Evolutionary conservation across 371 early-diverging fungal genomes (phyloP).

Genomic region (Mortierella sp.): DNA sequence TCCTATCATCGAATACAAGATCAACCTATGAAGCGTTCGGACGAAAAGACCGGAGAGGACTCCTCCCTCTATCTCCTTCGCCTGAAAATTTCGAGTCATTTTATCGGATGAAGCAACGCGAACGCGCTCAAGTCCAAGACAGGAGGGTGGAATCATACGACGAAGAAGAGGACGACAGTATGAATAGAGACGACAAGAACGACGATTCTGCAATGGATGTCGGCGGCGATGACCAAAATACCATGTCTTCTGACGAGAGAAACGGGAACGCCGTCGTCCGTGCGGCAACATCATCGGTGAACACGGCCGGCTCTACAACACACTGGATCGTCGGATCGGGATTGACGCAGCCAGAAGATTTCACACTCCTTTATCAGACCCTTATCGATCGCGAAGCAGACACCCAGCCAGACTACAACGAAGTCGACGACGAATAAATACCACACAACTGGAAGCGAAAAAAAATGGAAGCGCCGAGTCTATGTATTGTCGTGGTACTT

Average conservation of each 20-base stretch:
- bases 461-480: not conserved
- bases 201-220: not conserved
- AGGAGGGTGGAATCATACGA: not conserved
- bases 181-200: not conserved
- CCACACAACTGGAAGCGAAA: not conserved
- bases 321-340: constrained; percentile 49
- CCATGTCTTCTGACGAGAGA: not conserved
- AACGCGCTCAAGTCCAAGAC: constrained; percentile 13
- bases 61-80: not conserved
- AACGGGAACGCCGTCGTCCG: not conserved
- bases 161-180: not conserved
- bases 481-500: not conserved
- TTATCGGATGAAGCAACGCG: constrained; percentile 34
- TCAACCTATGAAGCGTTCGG: not conserved
- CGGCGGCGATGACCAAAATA: not conserved
- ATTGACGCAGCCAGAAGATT: constrained; percentile 40
- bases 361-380: constrained; percentile 29
- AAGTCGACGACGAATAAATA: not conserved
- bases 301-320: constrained; percentile 6
- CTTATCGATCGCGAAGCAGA: constrained; percentile 24
- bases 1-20: not conserved
- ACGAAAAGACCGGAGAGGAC: constrained; percentile 17
- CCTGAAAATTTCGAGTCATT: constrained; percentile 36
- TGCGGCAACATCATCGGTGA: constrained; percentile 7
- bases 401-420: not conserved